phyloP scores from a whole-genome alignment of 257 asterid species.

The Fraxinus excelsior region DNA sequence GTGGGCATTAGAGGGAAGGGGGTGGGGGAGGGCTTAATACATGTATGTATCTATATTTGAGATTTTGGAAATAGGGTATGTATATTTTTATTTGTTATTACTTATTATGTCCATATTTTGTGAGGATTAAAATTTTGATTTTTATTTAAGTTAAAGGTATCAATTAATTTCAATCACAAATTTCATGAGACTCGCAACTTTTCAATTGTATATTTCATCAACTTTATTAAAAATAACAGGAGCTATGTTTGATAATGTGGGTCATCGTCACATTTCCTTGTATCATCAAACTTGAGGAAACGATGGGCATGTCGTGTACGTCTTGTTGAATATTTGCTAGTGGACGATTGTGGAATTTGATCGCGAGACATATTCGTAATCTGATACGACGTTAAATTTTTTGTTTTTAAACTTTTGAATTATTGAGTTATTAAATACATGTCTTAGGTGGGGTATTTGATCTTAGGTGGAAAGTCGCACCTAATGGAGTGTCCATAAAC shows the following conservation, averaged over 20 bases:
- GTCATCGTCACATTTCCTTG: slow-evolving; percentile 50
- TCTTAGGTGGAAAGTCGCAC: slow-evolving; percentile 32
- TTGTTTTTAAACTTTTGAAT: not conserved
- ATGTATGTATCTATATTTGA: not conserved
- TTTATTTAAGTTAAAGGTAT: too few relatives aligned
- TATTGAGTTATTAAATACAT: not conserved
- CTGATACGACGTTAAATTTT: not conserved
- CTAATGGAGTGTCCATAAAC: slow-evolving; percentile 35
- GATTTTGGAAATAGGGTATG: not conserved
- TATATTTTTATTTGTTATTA: not conserved
- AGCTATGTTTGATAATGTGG: slow-evolving; percentile 13
- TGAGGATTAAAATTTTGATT: too few relatives aligned
- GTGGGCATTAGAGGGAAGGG: slow-evolving; percentile 23
- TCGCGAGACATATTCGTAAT: too few relatives aligned
- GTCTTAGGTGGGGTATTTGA: slow-evolving; percentile 8
- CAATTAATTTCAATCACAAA: too few relatives aligned
- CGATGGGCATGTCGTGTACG: slow-evolving; percentile 29
- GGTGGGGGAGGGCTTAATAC: not conserved
- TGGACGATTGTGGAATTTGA: not conserved
- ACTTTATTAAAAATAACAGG: too few relatives aligned
- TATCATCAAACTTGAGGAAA: slow-evolving; percentile 37
- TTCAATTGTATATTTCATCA: too few relatives aligned
- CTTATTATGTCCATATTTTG: too few relatives aligned
- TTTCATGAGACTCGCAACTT: too few relatives aligned
- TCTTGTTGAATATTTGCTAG: not conserved